Evolutionary conservation across 495 filamentous ascomycete species (phyloP).

Genomic region (Annulohypoxylon stygium): DNA sequence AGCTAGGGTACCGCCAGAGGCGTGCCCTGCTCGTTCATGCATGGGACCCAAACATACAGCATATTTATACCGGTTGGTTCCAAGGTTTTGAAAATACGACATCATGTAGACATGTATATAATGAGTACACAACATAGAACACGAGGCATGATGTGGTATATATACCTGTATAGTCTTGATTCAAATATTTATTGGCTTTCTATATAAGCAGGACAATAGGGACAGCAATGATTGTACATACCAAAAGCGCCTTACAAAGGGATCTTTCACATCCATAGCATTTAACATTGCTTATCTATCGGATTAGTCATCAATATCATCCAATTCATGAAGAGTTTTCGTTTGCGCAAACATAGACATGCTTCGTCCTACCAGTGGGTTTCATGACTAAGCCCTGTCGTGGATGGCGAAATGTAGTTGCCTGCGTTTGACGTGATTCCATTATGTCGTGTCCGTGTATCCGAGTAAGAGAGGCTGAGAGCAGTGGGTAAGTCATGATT

Average conservation of each 20-base stretch:
- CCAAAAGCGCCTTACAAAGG: not conserved
- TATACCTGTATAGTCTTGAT: not conserved
- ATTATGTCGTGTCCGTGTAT: not conserved
- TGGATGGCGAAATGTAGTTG: not conserved
- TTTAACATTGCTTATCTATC: not conserved
- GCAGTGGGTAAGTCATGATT: not conserved
- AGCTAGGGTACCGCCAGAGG: not conserved
- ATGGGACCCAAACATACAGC: not conserved
- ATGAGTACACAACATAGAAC: not conserved
- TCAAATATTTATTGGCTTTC: not conserved
- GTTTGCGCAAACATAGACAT: conserved; percentile 4
- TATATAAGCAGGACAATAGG: not conserved
- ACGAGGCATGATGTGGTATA: conserved; percentile 2
- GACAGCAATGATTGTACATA: not conserved
- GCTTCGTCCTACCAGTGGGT: not conserved
- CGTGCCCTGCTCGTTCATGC: not conserved
- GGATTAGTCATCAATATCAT: not conserved
- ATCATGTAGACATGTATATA: conserved; percentile 2
- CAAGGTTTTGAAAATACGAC: not conserved
- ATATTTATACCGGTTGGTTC: not conserved
- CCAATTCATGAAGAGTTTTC: not conserved
- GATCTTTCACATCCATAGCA: not conserved
- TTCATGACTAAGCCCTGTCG: not conserved
- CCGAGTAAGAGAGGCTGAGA: not conserved
- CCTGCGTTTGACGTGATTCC: not conserved